A percentile compares a stretch with the other conserved stretches of the same genome.
These are phyloP conservation scores for Pyricularia sp. DNA, from an alignment of 2,329 filamentous ascomycete genomes.

Conservation along the genomic window DNA sequence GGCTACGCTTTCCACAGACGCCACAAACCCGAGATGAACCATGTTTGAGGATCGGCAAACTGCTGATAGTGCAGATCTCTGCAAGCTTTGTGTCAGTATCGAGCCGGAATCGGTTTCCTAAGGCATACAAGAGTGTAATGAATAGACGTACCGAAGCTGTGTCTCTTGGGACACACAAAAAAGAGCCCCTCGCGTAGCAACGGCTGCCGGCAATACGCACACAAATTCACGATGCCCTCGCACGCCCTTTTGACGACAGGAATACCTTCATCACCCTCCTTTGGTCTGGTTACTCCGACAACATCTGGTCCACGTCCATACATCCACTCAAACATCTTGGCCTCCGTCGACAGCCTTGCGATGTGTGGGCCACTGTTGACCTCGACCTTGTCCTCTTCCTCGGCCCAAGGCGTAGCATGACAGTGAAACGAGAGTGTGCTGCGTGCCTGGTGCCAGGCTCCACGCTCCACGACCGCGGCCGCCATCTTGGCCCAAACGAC, in stretches of 20 bases:
- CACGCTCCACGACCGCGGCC: conserved; percentile 33
- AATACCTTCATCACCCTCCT: conserved; percentile 8
- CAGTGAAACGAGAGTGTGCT: conserved; percentile 22
- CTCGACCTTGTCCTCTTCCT: conserved; percentile 3
- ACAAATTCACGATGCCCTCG: conserved; percentile 23
- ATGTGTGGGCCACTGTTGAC: conserved; percentile 7
- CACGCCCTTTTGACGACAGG: conserved; percentile 19
- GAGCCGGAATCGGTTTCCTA: not conserved
- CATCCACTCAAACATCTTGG: conserved; percentile 43
- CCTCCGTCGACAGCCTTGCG: conserved; percentile 35
- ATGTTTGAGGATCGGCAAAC: conserved; percentile 39
- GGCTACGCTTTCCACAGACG: conserved; percentile 38
- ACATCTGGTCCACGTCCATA: conserved; percentile 38
- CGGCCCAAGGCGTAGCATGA: not conserved
- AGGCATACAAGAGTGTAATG: not conserved
- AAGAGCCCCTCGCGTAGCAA: conserved; percentile 2
- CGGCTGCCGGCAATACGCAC: conserved; percentile 32
- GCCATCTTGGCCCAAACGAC: conserved; percentile 36
- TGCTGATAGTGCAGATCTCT: conserved; percentile 41
- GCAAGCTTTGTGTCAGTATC: not conserved
- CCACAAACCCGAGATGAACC: conserved; percentile 40
- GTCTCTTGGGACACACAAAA: conserved; percentile 18
- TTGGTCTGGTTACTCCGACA: conserved; percentile 21
- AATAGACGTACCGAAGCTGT: conserved; percentile 21
- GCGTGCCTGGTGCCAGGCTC: conserved; percentile 20